Evolutionary conservation across 306 rosid genomes (phyloP).

Genomic region (Trifolium pratense): DNA sequence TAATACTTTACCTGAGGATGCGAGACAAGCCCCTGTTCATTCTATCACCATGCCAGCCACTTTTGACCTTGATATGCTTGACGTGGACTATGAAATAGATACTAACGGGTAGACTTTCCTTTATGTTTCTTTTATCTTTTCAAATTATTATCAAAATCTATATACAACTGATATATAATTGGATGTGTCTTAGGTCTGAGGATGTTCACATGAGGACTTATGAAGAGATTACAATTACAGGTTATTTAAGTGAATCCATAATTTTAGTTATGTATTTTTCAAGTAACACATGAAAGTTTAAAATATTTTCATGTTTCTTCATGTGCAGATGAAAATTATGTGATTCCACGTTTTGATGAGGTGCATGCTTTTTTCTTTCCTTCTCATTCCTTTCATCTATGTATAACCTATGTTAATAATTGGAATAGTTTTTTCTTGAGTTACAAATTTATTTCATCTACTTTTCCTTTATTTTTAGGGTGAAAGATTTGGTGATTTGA

Average conservation of each 20-base stretch:
- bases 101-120: slow-evolving; percentile 49
- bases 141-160: neutral
- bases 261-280: neutral
- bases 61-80: slow-evolving; percentile 70
- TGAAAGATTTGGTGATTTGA: slow-evolving; percentile 40
- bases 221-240: slow-evolving; percentile 79
- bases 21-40: slow-evolving; percentile 69
- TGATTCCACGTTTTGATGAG: slow-evolving; percentile 73
- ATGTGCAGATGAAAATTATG: slow-evolving; percentile 63
- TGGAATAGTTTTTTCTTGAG: slow-evolving; percentile 20
- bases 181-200: slow-evolving; percentile 48
- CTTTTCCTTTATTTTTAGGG: slow-evolving; percentile 54
- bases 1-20: slow-evolving; percentile 66
- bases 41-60: slow-evolving; percentile 72
- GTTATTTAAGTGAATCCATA: slow-evolving; percentile 41
- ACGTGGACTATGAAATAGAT: slow-evolving; percentile 43
- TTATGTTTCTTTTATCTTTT: neutral
- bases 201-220: slow-evolving; percentile 58
- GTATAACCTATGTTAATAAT: neutral
- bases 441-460: slow-evolving; percentile 15
- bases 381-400: neutral
- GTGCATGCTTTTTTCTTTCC: slow-evolving; percentile 40
- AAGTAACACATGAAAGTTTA: neutral
- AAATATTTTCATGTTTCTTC: slow-evolving; percentile 14
- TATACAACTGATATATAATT: slow-evolving; percentile 21